Evolutionary conservation across 2,329 filamentous ascomycete genomes (phyloP).

Genomic region (Ascochyta rabiei): DNA sequence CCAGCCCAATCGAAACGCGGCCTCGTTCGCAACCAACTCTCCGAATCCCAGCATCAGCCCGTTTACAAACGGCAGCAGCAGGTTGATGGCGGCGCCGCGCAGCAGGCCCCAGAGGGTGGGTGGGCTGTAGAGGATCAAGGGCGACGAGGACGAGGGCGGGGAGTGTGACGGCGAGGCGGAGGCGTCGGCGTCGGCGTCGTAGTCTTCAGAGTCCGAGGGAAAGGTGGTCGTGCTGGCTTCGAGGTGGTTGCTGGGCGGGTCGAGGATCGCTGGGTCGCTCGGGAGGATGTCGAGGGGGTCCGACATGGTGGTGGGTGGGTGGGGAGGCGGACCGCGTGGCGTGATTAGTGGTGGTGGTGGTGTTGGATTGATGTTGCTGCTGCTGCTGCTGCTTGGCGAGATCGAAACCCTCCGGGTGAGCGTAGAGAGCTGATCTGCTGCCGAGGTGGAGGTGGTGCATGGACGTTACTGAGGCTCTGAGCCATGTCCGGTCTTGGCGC

Average conservation of each 20-base stretch:
- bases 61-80: constrained; percentile 95
- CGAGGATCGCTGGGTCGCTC: neutral
- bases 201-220: constrained; percentile 82
- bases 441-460: constrained; percentile 1
- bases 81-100: constrained; percentile 90
- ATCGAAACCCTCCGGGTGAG: neutral
- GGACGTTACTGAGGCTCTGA: constrained; percentile 27
- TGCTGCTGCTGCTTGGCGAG: neutral
- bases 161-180: constrained; percentile 61
- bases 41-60: constrained; percentile 98
- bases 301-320: constrained; percentile 20
- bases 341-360: neutral
- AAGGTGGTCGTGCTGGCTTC: constrained; percentile 59
- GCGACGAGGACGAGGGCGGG: constrained; percentile 65
- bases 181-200: constrained; percentile 68
- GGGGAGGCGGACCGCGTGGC: too few relatives aligned
- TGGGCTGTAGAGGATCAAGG: constrained; percentile 84
- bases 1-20: constrained; percentile 92
- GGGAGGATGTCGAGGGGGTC: constrained; percentile 57
- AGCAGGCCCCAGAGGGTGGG: constrained; percentile 86
- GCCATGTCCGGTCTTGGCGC: constrained; percentile 14
- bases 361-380: neutral
- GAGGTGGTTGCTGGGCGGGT: constrained; percentile 73
- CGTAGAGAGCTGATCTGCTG: neutral
- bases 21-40: constrained; percentile 94